These are phyloP conservation scores for Coemansia sp. DNA, from an alignment of 192 early-diverging fungal genomes.

Conservation along the genomic window DNA sequence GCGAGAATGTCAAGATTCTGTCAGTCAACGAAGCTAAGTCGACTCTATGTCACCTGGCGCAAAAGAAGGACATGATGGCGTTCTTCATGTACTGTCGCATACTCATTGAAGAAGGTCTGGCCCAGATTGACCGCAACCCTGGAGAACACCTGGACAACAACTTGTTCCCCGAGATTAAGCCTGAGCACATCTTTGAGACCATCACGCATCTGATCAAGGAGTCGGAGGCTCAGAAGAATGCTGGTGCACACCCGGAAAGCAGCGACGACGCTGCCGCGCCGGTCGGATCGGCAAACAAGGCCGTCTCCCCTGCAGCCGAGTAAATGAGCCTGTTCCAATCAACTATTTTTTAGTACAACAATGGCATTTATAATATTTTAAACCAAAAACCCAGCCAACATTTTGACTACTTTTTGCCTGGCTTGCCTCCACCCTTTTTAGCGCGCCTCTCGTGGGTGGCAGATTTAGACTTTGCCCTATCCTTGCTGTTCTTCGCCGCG, in stretches of 20 bases:
- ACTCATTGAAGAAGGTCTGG: conserved; percentile 47
- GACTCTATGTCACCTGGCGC: conserved; percentile 29
- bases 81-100: conserved; percentile 37
- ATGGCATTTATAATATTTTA: not conserved
- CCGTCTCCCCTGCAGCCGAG: not conserved
- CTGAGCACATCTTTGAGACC: conserved; percentile 23
- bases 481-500: conserved; percentile 10
- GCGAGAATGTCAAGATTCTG: conserved; percentile 31
- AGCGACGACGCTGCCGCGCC: not conserved
- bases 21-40: conserved; percentile 31
- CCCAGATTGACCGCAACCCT: conserved; percentile 26
- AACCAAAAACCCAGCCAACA: too few species aligned
- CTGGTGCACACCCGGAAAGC: not conserved
- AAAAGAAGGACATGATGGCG: conserved; percentile 24
- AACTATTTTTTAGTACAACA: too few species aligned
- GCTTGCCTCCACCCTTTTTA: conserved; percentile 2
- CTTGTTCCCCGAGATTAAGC: conserved; percentile 31
- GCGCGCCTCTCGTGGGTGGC: conserved; percentile 2
- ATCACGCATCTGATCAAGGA: conserved; percentile 25
- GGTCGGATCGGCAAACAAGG: not conserved
- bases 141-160: conserved; percentile 34
- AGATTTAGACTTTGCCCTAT: not conserved
- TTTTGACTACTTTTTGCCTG: conserved; percentile 9
- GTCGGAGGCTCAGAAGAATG: not conserved
- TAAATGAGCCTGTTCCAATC: too few species aligned